Conservation (phyloP, 371 early-diverging fungal genomes). For the Rhizopus delemar region DNA sequence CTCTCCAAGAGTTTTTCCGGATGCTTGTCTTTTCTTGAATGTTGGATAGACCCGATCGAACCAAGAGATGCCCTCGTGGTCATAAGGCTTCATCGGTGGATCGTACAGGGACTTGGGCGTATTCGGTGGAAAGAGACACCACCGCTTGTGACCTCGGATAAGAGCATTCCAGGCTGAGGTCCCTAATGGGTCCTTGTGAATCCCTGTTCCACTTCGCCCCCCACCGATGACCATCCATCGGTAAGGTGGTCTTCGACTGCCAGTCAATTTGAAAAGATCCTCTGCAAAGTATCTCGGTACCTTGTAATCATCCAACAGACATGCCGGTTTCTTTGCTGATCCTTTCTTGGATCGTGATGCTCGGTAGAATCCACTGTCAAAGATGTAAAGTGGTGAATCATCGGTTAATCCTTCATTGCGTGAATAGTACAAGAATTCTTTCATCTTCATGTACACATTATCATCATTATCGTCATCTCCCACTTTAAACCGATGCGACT, state of each 20-base stretch:
- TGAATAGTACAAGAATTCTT: slow-evolving; percentile 69
- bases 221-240: slow-evolving; percentile 72
- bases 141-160: slow-evolving; percentile 66
- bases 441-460: slow-evolving; percentile 71
- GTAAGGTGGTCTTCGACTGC: slow-evolving; percentile 65
- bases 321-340: slow-evolving; percentile 1
- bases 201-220: slow-evolving; percentile 68
- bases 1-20: slow-evolving; percentile 50
- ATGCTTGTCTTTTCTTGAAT: slow-evolving; percentile 25
- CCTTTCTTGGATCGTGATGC: slow-evolving; percentile 21
- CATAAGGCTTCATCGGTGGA: slow-evolving; percentile 64
- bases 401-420: slow-evolving; percentile 58
- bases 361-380: slow-evolving; percentile 67
- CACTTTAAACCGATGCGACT: slow-evolving; percentile 72
- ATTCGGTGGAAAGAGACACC: slow-evolving; percentile 74
- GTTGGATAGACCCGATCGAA: slow-evolving; percentile 73
- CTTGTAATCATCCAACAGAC: slow-evolving; percentile 65
- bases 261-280: slow-evolving; percentile 73
- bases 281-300: slow-evolving; percentile 76
- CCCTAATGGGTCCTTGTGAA: slow-evolving; percentile 67
- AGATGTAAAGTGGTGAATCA: slow-evolving; percentile 85
- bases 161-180: slow-evolving; percentile 74
- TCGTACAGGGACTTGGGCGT: slow-evolving; percentile 57
- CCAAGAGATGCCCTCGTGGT: slow-evolving; percentile 82
- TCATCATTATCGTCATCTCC: slow-evolving; percentile 82